A percentile compares a stretch with the other conserved stretches of the same genome.
Conservation (phyloP, 2,329 filamentous ascomycete species). For the Fusarium graminum region DNA sequence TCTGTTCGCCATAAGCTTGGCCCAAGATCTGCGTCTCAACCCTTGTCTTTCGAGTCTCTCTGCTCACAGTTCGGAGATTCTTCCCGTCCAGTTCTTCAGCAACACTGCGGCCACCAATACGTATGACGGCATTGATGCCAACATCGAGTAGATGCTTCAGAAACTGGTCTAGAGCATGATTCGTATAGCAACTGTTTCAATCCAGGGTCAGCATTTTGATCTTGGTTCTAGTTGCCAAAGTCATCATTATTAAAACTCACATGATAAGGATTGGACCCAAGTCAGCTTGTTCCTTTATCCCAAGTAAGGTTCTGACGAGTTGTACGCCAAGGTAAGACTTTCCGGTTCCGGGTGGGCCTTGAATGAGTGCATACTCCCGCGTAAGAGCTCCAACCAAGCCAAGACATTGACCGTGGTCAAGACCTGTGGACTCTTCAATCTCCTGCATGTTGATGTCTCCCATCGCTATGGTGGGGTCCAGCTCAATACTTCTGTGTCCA, state of each 20-base stretch:
- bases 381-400: conserved; percentile 67
- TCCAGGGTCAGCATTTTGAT: neutral
- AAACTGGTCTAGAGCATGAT: conserved; percentile 64
- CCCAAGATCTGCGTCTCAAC: conserved; percentile 4
- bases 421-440: conserved; percentile 52
- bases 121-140: conserved; percentile 64
- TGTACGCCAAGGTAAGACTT: conserved; percentile 72
- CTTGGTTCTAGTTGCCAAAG: accelerated
- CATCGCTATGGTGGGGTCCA: conserved; percentile 3
- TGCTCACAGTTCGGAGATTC: conserved; percentile 22
- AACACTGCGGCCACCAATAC: conserved; percentile 62
- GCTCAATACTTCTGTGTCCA: neutral
- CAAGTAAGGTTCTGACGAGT: conserved; percentile 66
- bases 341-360: conserved; percentile 78
- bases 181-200: conserved; percentile 62
- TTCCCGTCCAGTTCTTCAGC: conserved; percentile 3
- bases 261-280: conserved; percentile 62
- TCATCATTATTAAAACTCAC: conserved; percentile 3
- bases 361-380: conserved; percentile 69
- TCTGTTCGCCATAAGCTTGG: neutral
- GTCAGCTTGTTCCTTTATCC: conserved; percentile 53
- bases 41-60: conserved; percentile 4
- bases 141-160: conserved; percentile 67
- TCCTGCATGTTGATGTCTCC: neutral
- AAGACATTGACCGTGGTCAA: conserved; percentile 65